These are phyloP conservation scores for Backusella parvicylindrica DNA, from an alignment of 192 early-diverging fungal species.

Conservation along the genomic window DNA sequence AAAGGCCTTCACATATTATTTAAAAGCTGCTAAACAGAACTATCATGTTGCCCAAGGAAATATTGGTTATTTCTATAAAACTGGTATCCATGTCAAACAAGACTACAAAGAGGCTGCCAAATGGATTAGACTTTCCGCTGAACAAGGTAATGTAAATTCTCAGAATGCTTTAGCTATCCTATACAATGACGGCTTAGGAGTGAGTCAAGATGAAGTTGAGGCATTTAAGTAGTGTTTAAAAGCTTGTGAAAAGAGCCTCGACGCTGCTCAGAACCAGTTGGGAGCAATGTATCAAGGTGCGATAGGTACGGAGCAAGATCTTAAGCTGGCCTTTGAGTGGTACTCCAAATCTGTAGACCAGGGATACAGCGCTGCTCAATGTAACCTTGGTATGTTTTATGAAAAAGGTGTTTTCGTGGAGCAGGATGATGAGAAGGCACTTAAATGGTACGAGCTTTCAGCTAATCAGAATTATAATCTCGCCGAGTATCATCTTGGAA, in stretches of 20 bases:
- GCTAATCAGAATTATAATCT: background rate
- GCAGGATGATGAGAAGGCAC: slow-evolving; percentile 15
- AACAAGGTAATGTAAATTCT: slow-evolving; percentile 57
- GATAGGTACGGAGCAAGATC: slow-evolving; percentile 7
- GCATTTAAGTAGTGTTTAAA: slow-evolving; percentile 2
- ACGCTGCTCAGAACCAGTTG: slow-evolving; percentile 2
- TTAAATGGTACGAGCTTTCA: slow-evolving; percentile 33
- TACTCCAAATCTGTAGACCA: slow-evolving; percentile 34
- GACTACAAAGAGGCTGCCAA: slow-evolving; percentile 58
- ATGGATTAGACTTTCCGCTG: slow-evolving; percentile 76
- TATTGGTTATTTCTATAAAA: slow-evolving; percentile 85
- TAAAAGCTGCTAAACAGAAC: slow-evolving; percentile 52
- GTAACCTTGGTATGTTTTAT: slow-evolving; percentile 28
- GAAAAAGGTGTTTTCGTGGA: slow-evolving; percentile 23
- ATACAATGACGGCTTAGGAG: slow-evolving; percentile 64
- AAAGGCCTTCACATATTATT: slow-evolving; percentile 66
- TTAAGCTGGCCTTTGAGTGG: slow-evolving; percentile 24
- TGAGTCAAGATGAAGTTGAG: slow-evolving; percentile 34
- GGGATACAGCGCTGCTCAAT: slow-evolving; percentile 19
- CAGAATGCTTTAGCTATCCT: slow-evolving; percentile 80
- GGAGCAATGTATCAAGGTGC: slow-evolving; percentile 29
- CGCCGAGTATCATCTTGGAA: background rate
- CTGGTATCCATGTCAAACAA: slow-evolving; percentile 75
- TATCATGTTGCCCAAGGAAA: slow-evolving; percentile 73
- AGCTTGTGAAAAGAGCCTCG: background rate